Conservation (phyloP, 768 basidiomycete genomes). For the Pleurotus ostreatus region DNA sequence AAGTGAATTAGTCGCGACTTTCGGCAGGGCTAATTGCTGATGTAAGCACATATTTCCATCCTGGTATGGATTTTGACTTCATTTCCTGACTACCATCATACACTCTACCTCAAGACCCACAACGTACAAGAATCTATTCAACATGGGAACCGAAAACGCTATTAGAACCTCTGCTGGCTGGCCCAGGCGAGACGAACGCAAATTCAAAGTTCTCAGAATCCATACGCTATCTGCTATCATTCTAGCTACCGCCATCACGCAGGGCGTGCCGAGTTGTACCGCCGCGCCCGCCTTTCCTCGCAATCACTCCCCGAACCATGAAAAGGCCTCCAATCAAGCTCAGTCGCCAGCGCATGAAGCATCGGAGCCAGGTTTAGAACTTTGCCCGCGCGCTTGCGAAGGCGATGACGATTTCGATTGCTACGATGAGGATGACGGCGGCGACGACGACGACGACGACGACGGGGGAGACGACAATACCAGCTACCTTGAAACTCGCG, state of each 20-base stretch:
- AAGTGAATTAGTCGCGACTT: too few species aligned
- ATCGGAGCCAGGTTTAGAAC: not conserved
- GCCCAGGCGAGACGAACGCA: too few species aligned
- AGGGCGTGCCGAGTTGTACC: not conserved
- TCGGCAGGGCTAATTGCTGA: too few species aligned
- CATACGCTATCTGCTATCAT: not conserved
- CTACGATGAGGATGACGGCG: not conserved
- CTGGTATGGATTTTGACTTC: too few species aligned
- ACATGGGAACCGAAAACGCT: too few species aligned
- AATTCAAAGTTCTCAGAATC: not conserved
- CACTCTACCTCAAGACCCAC: too few species aligned
- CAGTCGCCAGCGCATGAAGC: not conserved
- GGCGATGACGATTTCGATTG: not conserved
- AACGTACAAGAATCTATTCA: too few species aligned
- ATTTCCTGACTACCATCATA: too few species aligned
- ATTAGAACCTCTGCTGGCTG: too few species aligned
- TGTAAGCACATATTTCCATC: too few species aligned
- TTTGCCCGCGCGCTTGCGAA: not conserved
- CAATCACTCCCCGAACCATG: not conserved
- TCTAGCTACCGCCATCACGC: not conserved
- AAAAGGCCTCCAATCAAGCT: not conserved
- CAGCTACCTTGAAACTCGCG: not conserved
- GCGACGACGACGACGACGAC: not conserved
- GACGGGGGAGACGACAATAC: not conserved
- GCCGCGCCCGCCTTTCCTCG: slow-evolving; percentile 2